Percentiles rank a stretch among this genome's conserved stretches.
phyloP scores from a whole-genome alignment of 345 rosid species.

The Hibiscus trionum region DNA sequence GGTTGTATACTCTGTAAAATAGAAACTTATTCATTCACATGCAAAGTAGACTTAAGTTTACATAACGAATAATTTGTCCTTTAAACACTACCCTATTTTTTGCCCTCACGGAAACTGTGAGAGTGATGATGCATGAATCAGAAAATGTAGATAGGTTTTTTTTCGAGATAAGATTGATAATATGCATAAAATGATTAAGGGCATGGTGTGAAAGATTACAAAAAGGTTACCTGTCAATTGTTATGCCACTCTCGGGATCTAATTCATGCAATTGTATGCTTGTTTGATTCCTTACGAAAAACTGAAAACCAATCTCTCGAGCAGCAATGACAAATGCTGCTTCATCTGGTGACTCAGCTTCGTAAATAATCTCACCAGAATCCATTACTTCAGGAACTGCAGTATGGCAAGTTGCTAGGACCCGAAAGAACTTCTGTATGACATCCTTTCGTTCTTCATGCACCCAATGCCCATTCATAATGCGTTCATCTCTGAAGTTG shows the following conservation, averaged over 20 bases:
- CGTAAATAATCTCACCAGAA: slow-evolving; percentile 48
- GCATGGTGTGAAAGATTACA: not conserved
- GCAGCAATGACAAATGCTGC: slow-evolving; percentile 84
- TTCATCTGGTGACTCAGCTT: slow-evolving; percentile 90
- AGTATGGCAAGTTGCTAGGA: slow-evolving; percentile 74
- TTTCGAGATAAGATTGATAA: not conserved
- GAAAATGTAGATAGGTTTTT: not conserved
- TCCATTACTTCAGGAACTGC: slow-evolving; percentile 50
- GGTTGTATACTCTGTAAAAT: slow-evolving; percentile 51
- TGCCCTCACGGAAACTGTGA: not conserved
- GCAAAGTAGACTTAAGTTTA: slow-evolving; percentile 4
- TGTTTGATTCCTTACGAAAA: slow-evolving; percentile 53
- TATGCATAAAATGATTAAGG: not conserved
- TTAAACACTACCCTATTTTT: not conserved
- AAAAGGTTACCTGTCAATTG: slow-evolving; percentile 37
- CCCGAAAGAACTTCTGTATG: slow-evolving; percentile 52
- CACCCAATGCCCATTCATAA: slow-evolving; percentile 65
- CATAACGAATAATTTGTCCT: not conserved
- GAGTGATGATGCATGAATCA: not conserved
- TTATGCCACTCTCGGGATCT: slow-evolving; percentile 31
- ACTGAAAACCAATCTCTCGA: slow-evolving; percentile 71
- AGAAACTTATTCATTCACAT: slow-evolving; percentile 6
- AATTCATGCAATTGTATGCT: slow-evolving; percentile 51
- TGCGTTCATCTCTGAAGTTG: slow-evolving; percentile 73
- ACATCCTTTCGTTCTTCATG: slow-evolving; percentile 28